Evolutionary conservation across 1,139 yeast genomes (phyloP).

Genomic region (Candida labiduridarum): DNA sequence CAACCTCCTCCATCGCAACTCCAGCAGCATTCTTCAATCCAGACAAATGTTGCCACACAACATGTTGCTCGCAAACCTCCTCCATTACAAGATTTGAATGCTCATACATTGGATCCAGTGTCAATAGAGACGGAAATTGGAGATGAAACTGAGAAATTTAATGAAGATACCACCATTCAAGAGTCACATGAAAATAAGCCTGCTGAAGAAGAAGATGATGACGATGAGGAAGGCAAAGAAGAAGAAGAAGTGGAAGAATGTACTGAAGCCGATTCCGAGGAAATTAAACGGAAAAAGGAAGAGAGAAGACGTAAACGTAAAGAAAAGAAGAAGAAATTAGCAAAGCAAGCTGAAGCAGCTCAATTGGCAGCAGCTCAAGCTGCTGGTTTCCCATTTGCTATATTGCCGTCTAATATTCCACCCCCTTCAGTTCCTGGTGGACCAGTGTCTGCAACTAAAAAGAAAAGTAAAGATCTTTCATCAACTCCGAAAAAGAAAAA

Average conservation of each 20-base stretch:
- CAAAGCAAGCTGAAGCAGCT: conserved; percentile 27
- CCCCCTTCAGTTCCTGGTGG: conserved; percentile 13
- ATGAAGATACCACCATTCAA: neutral
- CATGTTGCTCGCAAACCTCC: neutral
- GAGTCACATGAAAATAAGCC: neutral
- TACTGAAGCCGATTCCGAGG: conserved; percentile 8
- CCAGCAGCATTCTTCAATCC: too few relatives aligned
- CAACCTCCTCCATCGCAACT: conserved; percentile 1
- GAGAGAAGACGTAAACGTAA: conserved; percentile 15
- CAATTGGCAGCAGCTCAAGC: conserved; percentile 24
- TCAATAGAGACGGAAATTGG: too few relatives aligned
- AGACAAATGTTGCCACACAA: neutral
- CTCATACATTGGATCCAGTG: neutral
- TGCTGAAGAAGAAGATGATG: conserved; percentile 6
- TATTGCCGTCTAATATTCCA: conserved; percentile 19
- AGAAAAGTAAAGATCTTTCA: conserved; percentile 1
- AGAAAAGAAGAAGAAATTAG: conserved; percentile 16
- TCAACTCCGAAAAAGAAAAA: conserved; percentile 7
- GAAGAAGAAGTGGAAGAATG: conserved; percentile 15
- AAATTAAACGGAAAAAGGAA: conserved; percentile 10
- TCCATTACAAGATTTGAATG: neutral
- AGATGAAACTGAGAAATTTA: too few relatives aligned
- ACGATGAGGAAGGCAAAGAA: conserved; percentile 17
- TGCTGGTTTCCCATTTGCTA: conserved; percentile 19
- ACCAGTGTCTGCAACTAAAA: conserved; percentile 1